These are phyloP conservation scores for Rhytidhysteron rufulum DNA, from an alignment of 2,329 filamentous ascomycete species.

Conservation along the genomic window DNA sequence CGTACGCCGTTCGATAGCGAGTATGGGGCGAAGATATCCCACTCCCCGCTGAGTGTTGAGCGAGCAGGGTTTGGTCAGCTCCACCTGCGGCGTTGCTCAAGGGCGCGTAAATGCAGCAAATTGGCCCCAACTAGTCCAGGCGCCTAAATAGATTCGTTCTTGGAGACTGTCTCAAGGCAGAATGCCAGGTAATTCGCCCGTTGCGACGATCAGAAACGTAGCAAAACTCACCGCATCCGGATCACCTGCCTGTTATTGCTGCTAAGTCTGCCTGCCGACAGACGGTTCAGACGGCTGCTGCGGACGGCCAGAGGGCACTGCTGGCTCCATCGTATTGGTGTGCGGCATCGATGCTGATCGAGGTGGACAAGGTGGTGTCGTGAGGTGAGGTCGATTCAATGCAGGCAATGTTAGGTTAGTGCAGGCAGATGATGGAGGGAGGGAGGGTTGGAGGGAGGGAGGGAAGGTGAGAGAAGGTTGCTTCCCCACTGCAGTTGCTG, in stretches of 20 bases:
- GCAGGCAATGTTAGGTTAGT: too few species aligned
- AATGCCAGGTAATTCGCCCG: constrained; percentile 19
- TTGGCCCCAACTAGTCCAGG: constrained; percentile 17
- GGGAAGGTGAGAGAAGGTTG: too few species aligned
- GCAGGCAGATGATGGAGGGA: too few species aligned
- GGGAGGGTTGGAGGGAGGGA: too few species aligned
- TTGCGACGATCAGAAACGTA: constrained; percentile 5
- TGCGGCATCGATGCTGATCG: too few species aligned
- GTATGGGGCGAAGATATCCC: constrained; percentile 2
- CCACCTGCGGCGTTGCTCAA: background rate
- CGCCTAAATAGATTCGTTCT: constrained; percentile 23
- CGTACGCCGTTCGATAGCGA: background rate
- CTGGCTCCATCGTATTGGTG: too few species aligned
- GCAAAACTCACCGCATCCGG: constrained; percentile 5
- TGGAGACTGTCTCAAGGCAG: background rate
- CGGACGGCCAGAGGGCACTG: too few species aligned
- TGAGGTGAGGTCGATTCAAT: too few species aligned
- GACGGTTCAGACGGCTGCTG: too few species aligned
- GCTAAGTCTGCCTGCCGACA: too few species aligned
- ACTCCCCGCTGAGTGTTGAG: background rate
- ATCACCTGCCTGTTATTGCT: background rate
- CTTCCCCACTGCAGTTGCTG: too few species aligned
- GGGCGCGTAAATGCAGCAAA: constrained; percentile 23
- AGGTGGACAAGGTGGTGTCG: too few species aligned
- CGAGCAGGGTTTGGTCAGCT: background rate